Percentiles rank a stretch among this genome's conserved stretches.
Conservation (phyloP, 192 early-diverging fungal genomes). For the Nowakowskiella sp. region DNA sequence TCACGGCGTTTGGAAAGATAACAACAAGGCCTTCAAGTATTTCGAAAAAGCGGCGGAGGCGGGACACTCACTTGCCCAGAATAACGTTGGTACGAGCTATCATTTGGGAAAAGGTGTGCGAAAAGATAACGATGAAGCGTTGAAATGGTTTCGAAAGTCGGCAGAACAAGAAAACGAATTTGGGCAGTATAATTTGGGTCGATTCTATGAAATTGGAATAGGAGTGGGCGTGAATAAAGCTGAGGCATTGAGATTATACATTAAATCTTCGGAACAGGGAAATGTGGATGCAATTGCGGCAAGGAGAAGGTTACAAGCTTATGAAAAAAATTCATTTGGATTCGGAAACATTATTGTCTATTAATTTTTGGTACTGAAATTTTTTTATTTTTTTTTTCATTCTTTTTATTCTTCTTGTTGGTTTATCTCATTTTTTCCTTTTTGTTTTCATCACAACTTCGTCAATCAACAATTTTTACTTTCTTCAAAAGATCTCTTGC, state of each 20-base stretch:
- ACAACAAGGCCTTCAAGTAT: background rate
- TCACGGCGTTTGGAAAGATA: background rate
- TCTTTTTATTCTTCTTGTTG: too few relatives aligned
- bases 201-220: constrained; percentile 11
- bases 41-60: background rate
- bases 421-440: too few relatives aligned
- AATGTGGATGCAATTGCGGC: background rate
- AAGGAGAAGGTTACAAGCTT: background rate
- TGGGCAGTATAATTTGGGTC: constrained; percentile 4
- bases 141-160: background rate
- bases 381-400: too few relatives aligned
- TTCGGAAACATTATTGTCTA: background rate
- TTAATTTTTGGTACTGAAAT: too few relatives aligned
- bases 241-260: constrained; percentile 3
- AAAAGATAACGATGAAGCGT: background rate
- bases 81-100: background rate
- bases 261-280: background rate
- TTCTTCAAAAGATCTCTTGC: too few relatives aligned
- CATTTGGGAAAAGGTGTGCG: background rate
- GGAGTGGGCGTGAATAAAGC: constrained; percentile 1
- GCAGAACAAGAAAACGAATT: constrained; percentile 9
- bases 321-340: background rate
- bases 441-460: too few relatives aligned
- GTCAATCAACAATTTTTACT: too few relatives aligned
- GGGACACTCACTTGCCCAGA: background rate